A percentile compares a stretch with the other conserved stretches of the same genome.
phyloP scores from a whole-genome alignment of 2,329 filamentous ascomycete genomes.

The Fusarium sp. region DNA sequence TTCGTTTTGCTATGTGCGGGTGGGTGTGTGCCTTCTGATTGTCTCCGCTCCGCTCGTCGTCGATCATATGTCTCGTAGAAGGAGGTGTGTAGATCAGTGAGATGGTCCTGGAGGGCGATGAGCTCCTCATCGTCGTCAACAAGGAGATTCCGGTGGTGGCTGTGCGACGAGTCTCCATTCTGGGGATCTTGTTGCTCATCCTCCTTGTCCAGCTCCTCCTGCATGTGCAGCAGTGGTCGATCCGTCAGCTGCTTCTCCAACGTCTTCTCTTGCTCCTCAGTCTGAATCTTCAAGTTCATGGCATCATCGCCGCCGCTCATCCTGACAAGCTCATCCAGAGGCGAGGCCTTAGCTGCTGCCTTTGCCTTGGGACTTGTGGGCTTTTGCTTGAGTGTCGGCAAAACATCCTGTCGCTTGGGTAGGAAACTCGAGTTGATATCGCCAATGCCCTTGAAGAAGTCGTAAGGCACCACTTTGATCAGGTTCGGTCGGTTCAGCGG shows the following conservation, averaged over 20 bases:
- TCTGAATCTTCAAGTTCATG: constrained; percentile 76
- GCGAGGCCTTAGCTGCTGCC: constrained; percentile 48
- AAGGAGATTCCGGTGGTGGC: constrained; percentile 74
- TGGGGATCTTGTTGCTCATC: constrained; percentile 55
- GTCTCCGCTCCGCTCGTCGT: constrained; percentile 52
- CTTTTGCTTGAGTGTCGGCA: constrained; percentile 47
- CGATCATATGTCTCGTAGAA: constrained; percentile 89
- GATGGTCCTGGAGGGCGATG: constrained; percentile 76
- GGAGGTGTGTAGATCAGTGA: constrained; percentile 77
- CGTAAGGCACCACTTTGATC: constrained; percentile 93
- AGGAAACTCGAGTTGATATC: constrained; percentile 99
- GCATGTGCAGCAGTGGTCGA: constrained; percentile 88
- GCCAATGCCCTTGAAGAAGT: constrained; percentile 97
- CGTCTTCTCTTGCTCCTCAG: constrained; percentile 85
- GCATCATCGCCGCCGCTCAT: constrained; percentile 79
- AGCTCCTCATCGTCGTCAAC: constrained; percentile 91
- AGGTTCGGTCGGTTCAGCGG: constrained; percentile 88
- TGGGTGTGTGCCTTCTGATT: constrained; percentile 47
- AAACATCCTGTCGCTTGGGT: constrained; percentile 75
- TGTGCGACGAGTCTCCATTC: constrained; percentile 40
- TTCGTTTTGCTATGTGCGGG: constrained; percentile 47
- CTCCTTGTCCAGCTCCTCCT: constrained; percentile 89
- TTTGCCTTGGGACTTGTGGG: constrained; percentile 22
- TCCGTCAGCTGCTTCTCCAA: constrained; percentile 91
- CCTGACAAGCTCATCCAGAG: constrained; percentile 79